Evolutionary conservation across 805 yeast species (phyloP), one percentile per base, ranked within the genome.

Genomic region (Hanseniaspora taiwanica): DNA sequence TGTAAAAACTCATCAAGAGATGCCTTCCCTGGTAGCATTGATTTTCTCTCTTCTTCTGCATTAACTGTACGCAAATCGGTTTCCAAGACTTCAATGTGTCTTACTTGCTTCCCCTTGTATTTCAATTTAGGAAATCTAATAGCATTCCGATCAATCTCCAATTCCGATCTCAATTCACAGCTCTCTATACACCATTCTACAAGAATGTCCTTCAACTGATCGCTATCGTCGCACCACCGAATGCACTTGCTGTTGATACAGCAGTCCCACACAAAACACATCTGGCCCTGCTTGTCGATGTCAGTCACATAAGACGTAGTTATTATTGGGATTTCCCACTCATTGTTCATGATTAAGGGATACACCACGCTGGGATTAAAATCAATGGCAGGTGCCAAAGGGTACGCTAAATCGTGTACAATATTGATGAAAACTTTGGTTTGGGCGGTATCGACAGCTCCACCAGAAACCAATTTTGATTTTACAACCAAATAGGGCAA

Each of bases 241-340:
- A 78, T 68, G 37, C 86, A 74, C 27, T 60, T 60, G 7, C 73
- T 66, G 53, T 83, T 76, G 43, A 85, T 71, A 37, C 87, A 76
- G 57, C 96, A 86, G 56, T 86, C 96, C 50, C 74, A 74, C 1
- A 83, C 86, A 34, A 69, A 60, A 34, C 86, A 74, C 13, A 63
- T 56, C 2, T 61, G 57, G 1, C 93, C 93, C 49, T 74, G 74
- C 52, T 86, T 86, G 55, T 87, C 96, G 12, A 44, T 54, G 35
- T 71, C 79, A 6, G 49, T 48, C 10, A 77, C 53, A 37, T 70
- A 72, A 0, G 69, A 65, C 0, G 89, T 76, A 0, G 83, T 74
- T 1, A 81, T 69, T 2, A 87, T 74, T 1, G 96, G 96, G 2
- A 85, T 78, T 44, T 81, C 86, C 94, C 95, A 86, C 51, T 79